Evolutionary conservation across 176 grass and related monocot species (phyloP), one percentile per base, ranked within the genome.

Genomic region (Oryza coarctata): DNA sequence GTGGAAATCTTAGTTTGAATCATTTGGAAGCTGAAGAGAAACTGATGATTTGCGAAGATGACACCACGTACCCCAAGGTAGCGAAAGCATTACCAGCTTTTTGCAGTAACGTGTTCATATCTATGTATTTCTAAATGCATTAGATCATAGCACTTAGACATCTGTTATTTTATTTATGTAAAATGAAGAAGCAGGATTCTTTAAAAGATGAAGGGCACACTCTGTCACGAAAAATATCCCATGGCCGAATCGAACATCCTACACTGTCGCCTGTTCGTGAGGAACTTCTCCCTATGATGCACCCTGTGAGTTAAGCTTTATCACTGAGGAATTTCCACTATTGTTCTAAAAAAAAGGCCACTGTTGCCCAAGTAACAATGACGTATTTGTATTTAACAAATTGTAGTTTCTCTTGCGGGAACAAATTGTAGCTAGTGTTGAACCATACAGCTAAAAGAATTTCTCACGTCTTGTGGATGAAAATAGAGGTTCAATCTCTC

Each of bases 41-140:
- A 88, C 88, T 84, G 61, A 98, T 93, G 61, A 98, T 95, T 74
- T 95, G 72, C n/a, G 92, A 93, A 70, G 96, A 95, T 68, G 90
- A 84, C 33, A 74, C 74, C 61, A 26, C 75, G 36, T 89, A 94
- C 65, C 63, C 71, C 2, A 93, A 92, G 92, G 96, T 95, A 67
- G 15, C 14, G 10, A 50, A 31, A 62, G 61, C 9, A 50, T 6
- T 9, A 27, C 15, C 29, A 58, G 3, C 43, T 63, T 64, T 45
- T 25, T 39, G 62, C 20, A 45, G 80, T 33, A 43, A 77, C 43
- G 38, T 29, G 70, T 40, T 43, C 81, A 72, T 84, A 22, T 80
- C 39, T 33, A 55, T 41, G 70, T 74, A 79, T 25, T 67, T 28
- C 0, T 71, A 29, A 41, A 72, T 40, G 9, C 32, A 17, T 47